Conservation (phyloP, 495 filamentous ascomycete genomes). For the Neurospora sp. region DNA sequence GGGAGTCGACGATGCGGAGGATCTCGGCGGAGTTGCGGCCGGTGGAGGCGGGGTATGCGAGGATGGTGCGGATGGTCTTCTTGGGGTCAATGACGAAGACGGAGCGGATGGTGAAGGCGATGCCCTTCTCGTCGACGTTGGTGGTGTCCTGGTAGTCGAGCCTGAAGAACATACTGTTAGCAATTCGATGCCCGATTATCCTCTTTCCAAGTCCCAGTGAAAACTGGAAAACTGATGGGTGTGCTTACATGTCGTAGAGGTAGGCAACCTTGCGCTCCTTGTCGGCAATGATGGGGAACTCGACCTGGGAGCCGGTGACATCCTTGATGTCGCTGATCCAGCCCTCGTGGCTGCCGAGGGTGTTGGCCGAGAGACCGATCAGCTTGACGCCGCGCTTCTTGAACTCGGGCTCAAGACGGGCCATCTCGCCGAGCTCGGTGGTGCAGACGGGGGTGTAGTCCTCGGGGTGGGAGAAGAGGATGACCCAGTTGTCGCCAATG, state of each 20-base stretch:
- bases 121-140: conserved; percentile 92
- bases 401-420: conserved; percentile 97
- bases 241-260: conserved; percentile 84
- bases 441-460: conserved; percentile 95
- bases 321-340: conserved; percentile 98
- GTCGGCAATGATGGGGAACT: conserved; percentile 96
- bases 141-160: conserved; percentile 66
- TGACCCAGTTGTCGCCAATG: conserved; percentile 87
- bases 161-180: conserved; percentile 30
- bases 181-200: background rate
- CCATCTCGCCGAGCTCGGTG: conserved; percentile 93
- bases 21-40: conserved; percentile 96
- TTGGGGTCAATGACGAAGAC: conserved; percentile 98
- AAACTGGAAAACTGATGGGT: no score
- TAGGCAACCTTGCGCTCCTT: conserved; percentile 89
- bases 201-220: no score
- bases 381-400: conserved; percentile 86
- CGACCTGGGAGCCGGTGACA: conserved; percentile 68
- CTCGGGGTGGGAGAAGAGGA: conserved; percentile 96
- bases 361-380: conserved; percentile 88
- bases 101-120: conserved; percentile 96
- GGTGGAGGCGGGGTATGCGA: conserved; percentile 94
- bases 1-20: conserved; percentile 87
- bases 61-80: conserved; percentile 93
- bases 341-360: conserved; percentile 49